Conservation (phyloP, 225 moss, liverwort and hornwort species). For the Ulota crispa region DNA sequence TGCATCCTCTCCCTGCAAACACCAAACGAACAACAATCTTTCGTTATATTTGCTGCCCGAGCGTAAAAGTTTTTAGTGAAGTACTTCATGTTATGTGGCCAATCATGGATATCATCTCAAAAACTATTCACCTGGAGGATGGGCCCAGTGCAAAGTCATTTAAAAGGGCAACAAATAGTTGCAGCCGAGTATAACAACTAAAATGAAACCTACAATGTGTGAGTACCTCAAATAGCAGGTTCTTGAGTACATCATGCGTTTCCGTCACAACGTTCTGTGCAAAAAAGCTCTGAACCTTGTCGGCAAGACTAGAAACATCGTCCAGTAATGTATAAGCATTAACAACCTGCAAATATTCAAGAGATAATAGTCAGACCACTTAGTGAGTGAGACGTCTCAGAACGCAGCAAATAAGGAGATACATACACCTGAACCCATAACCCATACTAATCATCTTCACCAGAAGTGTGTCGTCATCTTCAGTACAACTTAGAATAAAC, state of each 20-base stretch:
- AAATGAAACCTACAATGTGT: neutral
- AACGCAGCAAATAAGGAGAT: neutral
- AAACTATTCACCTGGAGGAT: neutral
- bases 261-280: conserved; percentile 90
- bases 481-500: neutral
- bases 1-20: conserved; percentile 71
- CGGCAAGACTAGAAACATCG: conserved; percentile 89
- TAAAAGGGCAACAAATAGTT: neutral
- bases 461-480: neutral
- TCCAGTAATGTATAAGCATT: conserved; percentile 85
- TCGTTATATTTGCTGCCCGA: neutral
- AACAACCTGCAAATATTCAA: conserved; percentile 63
- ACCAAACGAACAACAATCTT: neutral
- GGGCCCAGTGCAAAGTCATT: neutral
- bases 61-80: neutral
- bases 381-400: neutral
- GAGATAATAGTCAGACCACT: conserved; percentile 9
- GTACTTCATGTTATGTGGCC: neutral
- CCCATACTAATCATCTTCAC: neutral
- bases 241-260: conserved; percentile 81
- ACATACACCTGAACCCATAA: conserved; percentile 10
- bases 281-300: conserved; percentile 95
- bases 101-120: neutral
- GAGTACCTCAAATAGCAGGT: conserved; percentile 75
- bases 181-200: neutral